Evolutionary conservation across 2,329 filamentous ascomycete species (phyloP).

Genomic region (Phialophora expanda): DNA sequence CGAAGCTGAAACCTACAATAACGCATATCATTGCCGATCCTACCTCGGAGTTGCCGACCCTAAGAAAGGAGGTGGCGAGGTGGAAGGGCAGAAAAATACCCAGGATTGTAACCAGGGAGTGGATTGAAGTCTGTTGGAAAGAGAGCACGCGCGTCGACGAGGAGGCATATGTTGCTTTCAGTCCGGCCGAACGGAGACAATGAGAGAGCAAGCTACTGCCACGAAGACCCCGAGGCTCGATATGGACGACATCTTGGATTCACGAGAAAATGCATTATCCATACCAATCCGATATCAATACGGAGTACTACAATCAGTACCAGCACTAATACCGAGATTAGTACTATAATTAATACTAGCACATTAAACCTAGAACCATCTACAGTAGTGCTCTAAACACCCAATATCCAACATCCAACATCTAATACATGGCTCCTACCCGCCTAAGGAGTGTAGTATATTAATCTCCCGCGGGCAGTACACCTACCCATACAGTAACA

Average conservation of each 20-base stretch:
- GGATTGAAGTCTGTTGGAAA: conserved; percentile 81
- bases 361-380: too few relatives aligned
- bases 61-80: conserved; percentile 42
- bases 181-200: neutral
- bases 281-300: too few relatives aligned
- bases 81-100: conserved; percentile 60
- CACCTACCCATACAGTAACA: too few relatives aligned
- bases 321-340: too few relatives aligned
- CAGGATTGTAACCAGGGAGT: conserved; percentile 69
- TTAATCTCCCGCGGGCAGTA: too few relatives aligned
- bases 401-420: too few relatives aligned
- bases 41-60: conserved; percentile 49
- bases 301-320: too few relatives aligned
- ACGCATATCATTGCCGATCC: conserved; percentile 68
- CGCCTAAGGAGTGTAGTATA: too few relatives aligned
- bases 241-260: neutral
- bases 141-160: conserved; percentile 81
- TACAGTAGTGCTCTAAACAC: too few relatives aligned
- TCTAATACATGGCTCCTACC: too few relatives aligned
- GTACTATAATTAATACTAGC: too few relatives aligned
- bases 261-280: too few relatives aligned
- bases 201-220: neutral
- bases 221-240: conserved; percentile 4
- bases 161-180: conserved; percentile 55
- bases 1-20: conserved; percentile 46